Evolutionary conservation across 495 filamentous ascomycete genomes (phyloP).

Genomic region (Pseudoneurospora amorphoporcata): DNA sequence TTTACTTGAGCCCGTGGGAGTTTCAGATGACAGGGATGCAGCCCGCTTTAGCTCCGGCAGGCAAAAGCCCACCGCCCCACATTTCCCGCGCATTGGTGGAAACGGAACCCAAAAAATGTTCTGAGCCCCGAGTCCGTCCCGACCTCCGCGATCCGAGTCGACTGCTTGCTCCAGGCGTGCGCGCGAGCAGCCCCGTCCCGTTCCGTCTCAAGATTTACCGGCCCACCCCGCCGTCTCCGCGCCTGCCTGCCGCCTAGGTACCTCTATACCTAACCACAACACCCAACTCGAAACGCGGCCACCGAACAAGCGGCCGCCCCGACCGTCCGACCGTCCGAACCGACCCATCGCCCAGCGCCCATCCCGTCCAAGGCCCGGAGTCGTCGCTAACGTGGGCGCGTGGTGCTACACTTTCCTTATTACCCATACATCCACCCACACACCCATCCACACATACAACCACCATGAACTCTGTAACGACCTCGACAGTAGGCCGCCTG

Average conservation of each 20-base stretch:
- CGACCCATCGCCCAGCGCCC: neutral
- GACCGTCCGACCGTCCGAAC: neutral
- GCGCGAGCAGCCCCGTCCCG: neutral
- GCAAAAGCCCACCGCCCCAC: conserved; percentile 5
- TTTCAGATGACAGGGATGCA: neutral
- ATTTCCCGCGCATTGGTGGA: conserved; percentile 10
- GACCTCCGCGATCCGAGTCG: neutral
- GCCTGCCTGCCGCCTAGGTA: neutral
- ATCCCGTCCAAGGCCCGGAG: neutral
- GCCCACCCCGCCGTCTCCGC: neutral
- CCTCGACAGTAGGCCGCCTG: conserved; percentile 4
- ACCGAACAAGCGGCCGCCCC: neutral
- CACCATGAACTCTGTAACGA: conserved; percentile 3
- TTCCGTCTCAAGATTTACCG: neutral
- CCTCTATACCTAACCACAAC: neutral
- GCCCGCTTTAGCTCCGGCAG: neutral
- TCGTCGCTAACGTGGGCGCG: neutral
- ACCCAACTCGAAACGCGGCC: neutral
- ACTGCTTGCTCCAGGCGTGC: neutral
- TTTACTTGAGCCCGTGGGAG: neutral
- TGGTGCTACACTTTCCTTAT: neutral
- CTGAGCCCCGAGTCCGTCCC: conserved; percentile 2
- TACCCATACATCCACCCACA: neutral
- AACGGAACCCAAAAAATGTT: conserved; percentile 18
- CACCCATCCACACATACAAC: neutral